A percentile compares a stretch with the other conserved stretches of the same genome.
Evolutionary conservation across 257 asterid genomes (phyloP).

Genomic region (Plantago elongata): DNA sequence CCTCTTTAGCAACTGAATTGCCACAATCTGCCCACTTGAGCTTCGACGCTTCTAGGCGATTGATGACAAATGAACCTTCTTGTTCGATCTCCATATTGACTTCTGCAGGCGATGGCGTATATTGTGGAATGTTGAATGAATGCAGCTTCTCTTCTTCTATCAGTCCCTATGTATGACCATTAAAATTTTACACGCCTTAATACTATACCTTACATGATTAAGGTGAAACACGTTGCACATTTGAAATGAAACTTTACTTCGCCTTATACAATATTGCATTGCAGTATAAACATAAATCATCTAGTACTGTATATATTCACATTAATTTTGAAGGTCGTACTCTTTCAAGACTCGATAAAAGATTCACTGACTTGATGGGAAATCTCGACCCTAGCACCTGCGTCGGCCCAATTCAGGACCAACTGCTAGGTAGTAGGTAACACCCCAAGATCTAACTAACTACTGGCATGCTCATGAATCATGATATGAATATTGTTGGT

Average conservation of each 20-base stretch:
- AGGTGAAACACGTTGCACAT: too few relatives aligned
- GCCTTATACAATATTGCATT: too few relatives aligned
- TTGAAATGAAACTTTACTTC: too few relatives aligned
- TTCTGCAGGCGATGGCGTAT: constrained; percentile 52
- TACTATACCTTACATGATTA: neutral
- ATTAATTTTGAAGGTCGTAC: too few relatives aligned
- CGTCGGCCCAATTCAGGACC: too few relatives aligned
- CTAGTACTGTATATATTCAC: too few relatives aligned
- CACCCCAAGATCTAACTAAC: too few relatives aligned
- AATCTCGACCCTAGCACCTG: too few relatives aligned
- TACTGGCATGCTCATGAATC: neutral
- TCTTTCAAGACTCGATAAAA: too few relatives aligned
- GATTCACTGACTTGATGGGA: too few relatives aligned
- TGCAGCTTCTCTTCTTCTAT: constrained; percentile 43
- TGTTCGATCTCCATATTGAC: constrained; percentile 34
- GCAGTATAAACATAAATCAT: too few relatives aligned
- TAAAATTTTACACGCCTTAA: neutral
- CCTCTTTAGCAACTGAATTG: neutral
- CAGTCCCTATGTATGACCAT: constrained; percentile 26
- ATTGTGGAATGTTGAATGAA: constrained; percentile 56
- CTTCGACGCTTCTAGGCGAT: constrained; percentile 34
- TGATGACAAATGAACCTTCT: constrained; percentile 48
- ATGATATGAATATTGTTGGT: neutral
- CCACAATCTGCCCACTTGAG: constrained; percentile 46
- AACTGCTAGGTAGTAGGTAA: too few relatives aligned